phyloP scores from a whole-genome alignment of 345 rosid genomes.

The Murraya koenigii region DNA sequence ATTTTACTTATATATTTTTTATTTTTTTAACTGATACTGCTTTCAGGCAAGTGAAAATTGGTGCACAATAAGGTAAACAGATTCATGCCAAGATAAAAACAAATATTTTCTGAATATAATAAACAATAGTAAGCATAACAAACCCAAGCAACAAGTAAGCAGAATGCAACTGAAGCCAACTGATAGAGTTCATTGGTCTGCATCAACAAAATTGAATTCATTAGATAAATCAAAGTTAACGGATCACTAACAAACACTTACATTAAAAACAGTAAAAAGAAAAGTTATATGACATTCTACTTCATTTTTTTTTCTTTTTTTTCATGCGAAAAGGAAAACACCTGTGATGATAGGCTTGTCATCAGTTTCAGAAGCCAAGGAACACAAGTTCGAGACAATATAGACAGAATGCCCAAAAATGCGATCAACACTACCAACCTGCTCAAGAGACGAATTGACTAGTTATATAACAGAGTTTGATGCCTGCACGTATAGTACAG shows the following conservation, averaged over 20 bases:
- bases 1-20: no score
- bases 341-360: slow-evolving; percentile 88
- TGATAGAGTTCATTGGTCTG: slow-evolving; percentile 96
- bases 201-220: background rate
- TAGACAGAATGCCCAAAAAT: slow-evolving; percentile 65
- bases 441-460: background rate
- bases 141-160: slow-evolving; percentile 97
- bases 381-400: slow-evolving; percentile 69
- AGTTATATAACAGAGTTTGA: background rate
- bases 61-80: background rate
- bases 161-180: slow-evolving; percentile 92
- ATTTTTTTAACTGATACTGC: no score
- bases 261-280: background rate
- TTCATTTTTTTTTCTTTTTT: background rate
- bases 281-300: background rate
- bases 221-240: background rate
- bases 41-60: background rate
- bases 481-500: background rate
- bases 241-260: background rate
- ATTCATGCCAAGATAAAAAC: background rate
- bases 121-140: slow-evolving; percentile 33
- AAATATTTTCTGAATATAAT: background rate
- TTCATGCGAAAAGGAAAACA: no score
- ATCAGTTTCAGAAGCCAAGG: slow-evolving; percentile 85
- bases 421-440: slow-evolving; percentile 71